These are phyloP conservation scores for Trapa bicornis DNA, from an alignment of 345 rosid species.

Conservation along the genomic window DNA sequence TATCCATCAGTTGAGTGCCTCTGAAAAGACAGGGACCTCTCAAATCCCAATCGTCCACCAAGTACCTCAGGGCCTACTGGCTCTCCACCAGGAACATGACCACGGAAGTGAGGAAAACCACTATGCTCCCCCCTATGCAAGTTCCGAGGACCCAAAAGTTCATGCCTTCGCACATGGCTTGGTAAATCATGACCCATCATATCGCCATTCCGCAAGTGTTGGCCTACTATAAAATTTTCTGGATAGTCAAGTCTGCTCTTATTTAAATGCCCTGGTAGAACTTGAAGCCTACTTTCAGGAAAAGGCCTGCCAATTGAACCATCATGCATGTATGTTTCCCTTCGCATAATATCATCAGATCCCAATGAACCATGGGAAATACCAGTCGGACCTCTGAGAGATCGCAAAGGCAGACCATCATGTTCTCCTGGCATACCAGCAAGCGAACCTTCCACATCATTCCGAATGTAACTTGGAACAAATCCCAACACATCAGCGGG, in stretches of 20 bases:
- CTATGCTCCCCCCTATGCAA: constrained; percentile 30
- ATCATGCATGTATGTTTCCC: constrained; percentile 27
- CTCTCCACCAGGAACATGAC: constrained; percentile 7
- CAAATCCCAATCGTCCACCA: constrained; percentile 38
- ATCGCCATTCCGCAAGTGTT: constrained; percentile 26
- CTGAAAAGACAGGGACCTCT: constrained; percentile 37
- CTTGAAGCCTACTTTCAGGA: constrained; percentile 32
- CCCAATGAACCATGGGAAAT: constrained; percentile 8
- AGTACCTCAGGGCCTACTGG: constrained; percentile 8
- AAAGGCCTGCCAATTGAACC: constrained; percentile 20
- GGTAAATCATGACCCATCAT: constrained; percentile 28
- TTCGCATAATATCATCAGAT: constrained; percentile 29
- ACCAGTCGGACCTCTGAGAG: constrained; percentile 26
- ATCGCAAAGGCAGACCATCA: constrained; percentile 19
- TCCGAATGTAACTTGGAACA: constrained; percentile 28
- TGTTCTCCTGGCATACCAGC: constrained; percentile 53
- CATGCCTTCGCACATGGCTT: constrained; percentile 36
- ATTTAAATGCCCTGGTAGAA: constrained; percentile 24
- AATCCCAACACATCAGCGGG: constrained; percentile 28
- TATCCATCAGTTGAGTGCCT: constrained; percentile 37
- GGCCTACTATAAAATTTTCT: constrained; percentile 24
- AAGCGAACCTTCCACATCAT: constrained; percentile 26
- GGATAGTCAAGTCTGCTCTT: constrained; percentile 44
- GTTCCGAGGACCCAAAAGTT: constrained; percentile 33
- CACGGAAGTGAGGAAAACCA: constrained; percentile 26